phyloP scores from a whole-genome alignment of 805 yeast genomes.

The Wickerhamomyces canadensis region DNA sequence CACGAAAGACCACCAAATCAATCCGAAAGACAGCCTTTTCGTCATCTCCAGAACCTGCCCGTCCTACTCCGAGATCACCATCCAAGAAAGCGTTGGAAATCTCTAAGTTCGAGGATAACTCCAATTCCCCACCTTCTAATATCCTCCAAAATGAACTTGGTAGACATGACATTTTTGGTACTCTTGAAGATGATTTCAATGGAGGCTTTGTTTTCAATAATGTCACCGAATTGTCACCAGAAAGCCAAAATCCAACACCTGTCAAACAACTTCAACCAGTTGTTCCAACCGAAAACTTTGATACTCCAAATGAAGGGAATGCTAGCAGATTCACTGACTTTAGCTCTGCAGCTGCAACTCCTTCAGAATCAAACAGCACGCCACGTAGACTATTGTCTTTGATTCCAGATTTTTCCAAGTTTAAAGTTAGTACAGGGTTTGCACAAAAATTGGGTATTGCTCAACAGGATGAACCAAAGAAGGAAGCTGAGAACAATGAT shows the following conservation, averaged over 20 bases:
- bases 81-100: conserved; percentile 17
- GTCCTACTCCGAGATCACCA: conserved; percentile 15
- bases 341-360: conserved; percentile 10
- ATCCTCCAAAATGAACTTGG: not conserved
- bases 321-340: conserved; percentile 6
- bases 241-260: not conserved
- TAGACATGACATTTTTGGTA: conserved; percentile 8
- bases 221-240: conserved; percentile 1
- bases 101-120: conserved; percentile 19
- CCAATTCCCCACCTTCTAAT: conserved; percentile 10
- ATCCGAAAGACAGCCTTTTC: conserved; percentile 26
- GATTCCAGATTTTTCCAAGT: conserved; percentile 27
- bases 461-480: not conserved
- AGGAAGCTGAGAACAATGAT: conserved; percentile 5
- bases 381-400: conserved; percentile 19
- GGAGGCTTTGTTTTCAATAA: not conserved
- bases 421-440: conserved; percentile 29
- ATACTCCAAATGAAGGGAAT: conserved; percentile 13
- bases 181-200: not conserved
- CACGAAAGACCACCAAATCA: conserved; percentile 6
- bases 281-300: not conserved
- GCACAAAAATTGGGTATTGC: conserved; percentile 31
- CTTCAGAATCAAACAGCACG: conserved; percentile 4
- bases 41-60: conserved; percentile 19
- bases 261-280: not conserved